A percentile compares a stretch with the other conserved stretches of the same genome.
Evolutionary conservation across 371 early-diverging fungal species (phyloP).

Genomic region (Smittium mucronatum): DNA sequence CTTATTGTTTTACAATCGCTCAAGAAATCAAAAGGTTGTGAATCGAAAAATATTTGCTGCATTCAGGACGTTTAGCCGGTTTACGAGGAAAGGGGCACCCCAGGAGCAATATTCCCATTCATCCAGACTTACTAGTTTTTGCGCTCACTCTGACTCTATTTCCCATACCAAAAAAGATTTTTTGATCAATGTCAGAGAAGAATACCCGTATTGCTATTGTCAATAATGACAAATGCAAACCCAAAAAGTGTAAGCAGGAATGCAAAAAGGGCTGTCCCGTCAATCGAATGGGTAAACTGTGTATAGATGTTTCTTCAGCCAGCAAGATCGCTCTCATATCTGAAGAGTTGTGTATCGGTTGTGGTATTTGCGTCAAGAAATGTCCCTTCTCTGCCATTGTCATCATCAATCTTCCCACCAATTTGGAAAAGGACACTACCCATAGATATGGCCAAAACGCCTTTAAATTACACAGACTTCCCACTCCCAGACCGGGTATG

Average conservation of each 20-base stretch:
- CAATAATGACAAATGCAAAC: slow-evolving; percentile 95
- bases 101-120: too few relatives aligned
- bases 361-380: slow-evolving; percentile 98
- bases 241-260: slow-evolving; percentile 98
- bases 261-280: slow-evolving; percentile 80
- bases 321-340: slow-evolving; percentile 88
- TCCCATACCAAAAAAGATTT: too few relatives aligned
- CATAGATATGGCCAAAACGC: slow-evolving; percentile 98
- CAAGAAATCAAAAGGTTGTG: too few relatives aligned
- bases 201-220: slow-evolving; percentile 95
- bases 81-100: too few relatives aligned
- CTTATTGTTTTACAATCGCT: too few relatives aligned
- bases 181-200: slow-evolving; percentile 62
- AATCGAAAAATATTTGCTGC: too few relatives aligned
- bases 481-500: slow-evolving; percentile 94
- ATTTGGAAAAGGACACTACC: slow-evolving; percentile 90
- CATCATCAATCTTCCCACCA: slow-evolving; percentile 98
- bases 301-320: slow-evolving; percentile 79
- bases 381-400: slow-evolving; percentile 98
- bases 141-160: too few relatives aligned
- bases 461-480: slow-evolving; percentile 98
- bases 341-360: slow-evolving; percentile 98
- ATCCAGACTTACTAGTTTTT: too few relatives aligned
- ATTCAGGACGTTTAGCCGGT: too few relatives aligned
- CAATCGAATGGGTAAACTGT: slow-evolving; percentile 71